Evolutionary conservation across 495 filamentous ascomycete species (phyloP), one percentile per base, ranked within the genome.

Genomic region (Aspergillus incahuasiensis): DNA sequence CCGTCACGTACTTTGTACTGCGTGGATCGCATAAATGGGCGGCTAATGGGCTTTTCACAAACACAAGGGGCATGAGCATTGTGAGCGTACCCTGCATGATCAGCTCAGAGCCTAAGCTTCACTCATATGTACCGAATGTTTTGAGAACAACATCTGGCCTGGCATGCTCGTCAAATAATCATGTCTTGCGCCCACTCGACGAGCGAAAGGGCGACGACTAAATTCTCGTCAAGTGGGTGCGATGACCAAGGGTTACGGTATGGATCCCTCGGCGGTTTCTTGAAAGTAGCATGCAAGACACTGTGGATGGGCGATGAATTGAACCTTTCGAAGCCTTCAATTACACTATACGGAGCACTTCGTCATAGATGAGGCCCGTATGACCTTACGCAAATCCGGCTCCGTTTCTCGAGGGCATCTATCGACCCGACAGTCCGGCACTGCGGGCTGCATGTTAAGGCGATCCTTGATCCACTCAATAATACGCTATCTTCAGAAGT

Each of bases 371-470:
- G 12, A 15, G 34, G 34, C 34, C 9, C 34, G 34, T 8, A 38
- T 3, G 13, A 11, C 34, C 12, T 8, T 38, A 38, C 34, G 3
- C 6, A 40, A 16, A 12, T 16, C 9, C 38, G n/a, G 38, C n/a
- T 44, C 19, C 18, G 7, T 15, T 32, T 39, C 4, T 46, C 18
- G 41, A 18, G 42, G 6, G 5, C 6, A 21, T 20, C 16, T 15
- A 34, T 25, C 32, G 70, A 68, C 71, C 71, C 69, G 68, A 68
- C 69, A 68, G 51, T 63, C 28, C 60, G 71, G 71, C 59, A 57
- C 64, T 58, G 54, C 16, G 54, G 63, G 58, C 56, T 70, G 67
- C 57, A 54, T 50, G 43, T 60, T 47, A 50, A 44, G 63, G 61
- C 61, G 64, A 68, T 70, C 70, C 50, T 22, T 30, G 53, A 56